Conservation (phyloP, 169 alveolate species). For the Plasmodium vivax region DNA sequence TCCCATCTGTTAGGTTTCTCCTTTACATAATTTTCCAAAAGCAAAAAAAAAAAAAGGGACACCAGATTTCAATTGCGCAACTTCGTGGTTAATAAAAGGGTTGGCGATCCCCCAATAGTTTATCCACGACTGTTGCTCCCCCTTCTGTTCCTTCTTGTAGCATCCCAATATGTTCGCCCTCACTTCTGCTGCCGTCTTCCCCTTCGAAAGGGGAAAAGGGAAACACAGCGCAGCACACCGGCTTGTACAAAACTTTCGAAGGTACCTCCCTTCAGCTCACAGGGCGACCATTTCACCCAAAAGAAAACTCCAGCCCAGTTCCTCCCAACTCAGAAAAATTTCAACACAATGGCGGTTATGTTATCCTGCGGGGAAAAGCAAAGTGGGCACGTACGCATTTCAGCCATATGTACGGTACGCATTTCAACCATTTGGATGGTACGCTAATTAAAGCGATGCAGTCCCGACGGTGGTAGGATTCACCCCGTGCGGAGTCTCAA, state of each 20-base stretch:
- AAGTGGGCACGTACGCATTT: background rate
- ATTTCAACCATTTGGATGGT: background rate
- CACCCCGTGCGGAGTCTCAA: background rate
- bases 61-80: background rate
- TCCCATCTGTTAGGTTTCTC: background rate
- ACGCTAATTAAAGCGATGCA: background rate
- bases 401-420: background rate
- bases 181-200: background rate
- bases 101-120: background rate
- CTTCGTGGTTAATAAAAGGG: background rate
- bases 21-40: background rate
- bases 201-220: background rate
- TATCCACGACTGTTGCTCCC: background rate
- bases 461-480: background rate
- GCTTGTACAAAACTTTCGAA: background rate
- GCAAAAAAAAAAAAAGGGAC: background rate
- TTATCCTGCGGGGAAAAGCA: constrained; percentile 15
- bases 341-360: constrained; percentile 58
- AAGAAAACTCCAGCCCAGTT: background rate
- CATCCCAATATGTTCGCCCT: background rate
- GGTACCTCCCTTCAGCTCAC: background rate
- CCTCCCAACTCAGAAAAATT: constrained; percentile 6
- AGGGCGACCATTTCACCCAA: background rate
- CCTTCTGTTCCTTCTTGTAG: background rate
- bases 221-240: background rate